Conservation (phyloP, 805 yeast genomes). For the Huiozyma naganishii region DNA sequence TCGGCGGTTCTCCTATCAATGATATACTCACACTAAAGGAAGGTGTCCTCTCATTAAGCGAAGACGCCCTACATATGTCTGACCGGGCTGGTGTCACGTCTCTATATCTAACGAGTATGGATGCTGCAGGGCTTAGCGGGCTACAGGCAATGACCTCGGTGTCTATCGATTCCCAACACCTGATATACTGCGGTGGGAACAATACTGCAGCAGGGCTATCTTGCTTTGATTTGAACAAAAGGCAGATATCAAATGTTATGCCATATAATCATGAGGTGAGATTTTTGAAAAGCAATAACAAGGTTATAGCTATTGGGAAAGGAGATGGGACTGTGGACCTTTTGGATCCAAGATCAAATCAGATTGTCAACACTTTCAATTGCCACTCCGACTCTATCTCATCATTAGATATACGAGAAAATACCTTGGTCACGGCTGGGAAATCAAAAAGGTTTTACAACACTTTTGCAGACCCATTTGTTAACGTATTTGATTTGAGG, state of each 20-base stretch:
- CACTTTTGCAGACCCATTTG: slow-evolving; percentile 62
- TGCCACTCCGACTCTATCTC: slow-evolving; percentile 55
- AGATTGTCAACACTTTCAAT: slow-evolving; percentile 41
- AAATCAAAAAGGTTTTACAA: slow-evolving; percentile 54
- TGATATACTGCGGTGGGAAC: slow-evolving; percentile 35
- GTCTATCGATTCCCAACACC: slow-evolving; percentile 32
- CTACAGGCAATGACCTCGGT: slow-evolving; percentile 33
- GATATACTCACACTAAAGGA: slow-evolving; percentile 44
- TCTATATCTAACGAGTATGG: slow-evolving; percentile 23
- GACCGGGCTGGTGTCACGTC: slow-evolving; percentile 46
- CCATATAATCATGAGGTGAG: slow-evolving; percentile 37
- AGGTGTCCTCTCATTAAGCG: slow-evolving; percentile 50
- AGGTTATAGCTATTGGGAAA: slow-evolving; percentile 48
- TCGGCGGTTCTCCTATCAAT: slow-evolving; percentile 33
- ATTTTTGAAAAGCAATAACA: slow-evolving; percentile 39
- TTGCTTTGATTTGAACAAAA: slow-evolving; percentile 34
- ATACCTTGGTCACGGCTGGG: slow-evolving; percentile 71
- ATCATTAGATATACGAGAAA: slow-evolving; percentile 54
- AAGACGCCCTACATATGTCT: slow-evolving; percentile 40
- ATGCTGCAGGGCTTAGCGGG: slow-evolving; percentile 26
- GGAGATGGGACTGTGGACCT: slow-evolving; percentile 53
- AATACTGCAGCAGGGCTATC: slow-evolving; percentile 28
- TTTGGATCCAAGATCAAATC: slow-evolving; percentile 43
- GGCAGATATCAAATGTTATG: slow-evolving; percentile 28
- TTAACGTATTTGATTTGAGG: slow-evolving; percentile 71